Conservation (phyloP, 768 basidiomycete genomes). For the Tricholoma furcatifolium region DNA sequence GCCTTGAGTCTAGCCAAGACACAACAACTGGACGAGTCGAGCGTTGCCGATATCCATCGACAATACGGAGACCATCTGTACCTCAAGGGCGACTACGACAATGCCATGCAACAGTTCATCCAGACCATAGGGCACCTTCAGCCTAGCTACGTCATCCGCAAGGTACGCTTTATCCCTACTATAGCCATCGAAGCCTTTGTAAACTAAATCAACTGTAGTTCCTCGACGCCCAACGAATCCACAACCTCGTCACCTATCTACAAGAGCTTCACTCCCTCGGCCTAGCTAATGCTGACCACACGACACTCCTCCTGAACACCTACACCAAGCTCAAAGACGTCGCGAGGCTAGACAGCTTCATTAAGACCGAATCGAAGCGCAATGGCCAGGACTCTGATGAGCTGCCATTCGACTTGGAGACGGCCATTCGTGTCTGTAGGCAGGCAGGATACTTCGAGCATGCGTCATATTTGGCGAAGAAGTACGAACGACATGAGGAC, state of each 20-base stretch:
- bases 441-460: constrained; percentile 97
- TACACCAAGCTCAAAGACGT: constrained; percentile 97
- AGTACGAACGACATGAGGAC: constrained; percentile 90
- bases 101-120: constrained; percentile 89
- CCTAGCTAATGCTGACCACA: constrained; percentile 94
- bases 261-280: constrained; percentile 91
- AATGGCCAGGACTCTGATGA: constrained; percentile 53
- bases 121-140: constrained; percentile 87
- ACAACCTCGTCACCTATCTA: constrained; percentile 92
- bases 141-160: constrained; percentile 95
- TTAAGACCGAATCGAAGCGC: constrained; percentile 78
- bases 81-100: constrained; percentile 87
- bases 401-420: constrained; percentile 95
- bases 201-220: constrained; percentile 53
- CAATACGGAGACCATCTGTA: constrained; percentile 94
- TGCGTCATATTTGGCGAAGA: constrained; percentile 89
- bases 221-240: constrained; percentile 93
- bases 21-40: constrained; percentile 67
- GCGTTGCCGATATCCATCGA: constrained; percentile 84
- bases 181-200: neutral
- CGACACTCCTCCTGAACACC: constrained; percentile 93
- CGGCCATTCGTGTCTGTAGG: constrained; percentile 93
- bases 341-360: constrained; percentile 83
- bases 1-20: constrained; percentile 84
- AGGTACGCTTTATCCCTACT: constrained; percentile 46